Evolutionary conservation across 1,284 basidiomycete genomes (phyloP), one percentile per base, ranked within the genome.

Genomic region (Cutaneotrichosporon sp.): DNA sequence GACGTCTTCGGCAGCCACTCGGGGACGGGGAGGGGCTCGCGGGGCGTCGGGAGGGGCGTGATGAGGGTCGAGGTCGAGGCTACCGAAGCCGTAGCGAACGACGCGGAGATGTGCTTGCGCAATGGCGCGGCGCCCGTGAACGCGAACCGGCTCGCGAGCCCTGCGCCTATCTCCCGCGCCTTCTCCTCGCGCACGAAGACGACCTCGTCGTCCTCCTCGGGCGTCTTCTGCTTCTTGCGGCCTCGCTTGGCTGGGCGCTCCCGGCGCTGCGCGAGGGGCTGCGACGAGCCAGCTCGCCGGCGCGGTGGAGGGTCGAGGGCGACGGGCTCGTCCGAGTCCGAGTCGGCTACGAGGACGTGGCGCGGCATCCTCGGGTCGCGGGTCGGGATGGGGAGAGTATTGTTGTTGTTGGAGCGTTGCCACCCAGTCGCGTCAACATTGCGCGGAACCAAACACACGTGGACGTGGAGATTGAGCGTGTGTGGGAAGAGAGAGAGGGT

Each of bases 1-100:
- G 67, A 54, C 0, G 71, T 66, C 51, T 64, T 68, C 11, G 72
- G 72, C 2, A 78, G 64, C 76, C 76, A 78, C 3, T 58, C 42
- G 1, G 76, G 76, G 1, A 70, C 58, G 11, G 73, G 67, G 3
- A 50, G 47, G 18, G 47, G 47, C 10, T 50, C 27, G 9, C 47
- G 47, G 6, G 47, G 47, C 9, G 47, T 38, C n/a, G 16, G 36
- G 20, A 18, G 25, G 10, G 4, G 27, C 29, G 42, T 45, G 53
- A 27, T 54, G 16, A 11, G 34, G 6, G 58, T 25, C n/a, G 55
- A 54, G 8, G 38, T 3, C n/a, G 57, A 50, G n/a, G 20, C n/a
- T 53, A 29, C n/a, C 18, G 53, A 38, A 18, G 36, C 16, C 20
- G 53, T 54, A 0, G 77, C 73, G 8, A 67, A 54, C 16, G 77